Evolutionary conservation across 768 basidiomycete species (phyloP), one percentile per base, ranked within the genome.

Genomic region (Paxillus ammoniavirescens): DNA sequence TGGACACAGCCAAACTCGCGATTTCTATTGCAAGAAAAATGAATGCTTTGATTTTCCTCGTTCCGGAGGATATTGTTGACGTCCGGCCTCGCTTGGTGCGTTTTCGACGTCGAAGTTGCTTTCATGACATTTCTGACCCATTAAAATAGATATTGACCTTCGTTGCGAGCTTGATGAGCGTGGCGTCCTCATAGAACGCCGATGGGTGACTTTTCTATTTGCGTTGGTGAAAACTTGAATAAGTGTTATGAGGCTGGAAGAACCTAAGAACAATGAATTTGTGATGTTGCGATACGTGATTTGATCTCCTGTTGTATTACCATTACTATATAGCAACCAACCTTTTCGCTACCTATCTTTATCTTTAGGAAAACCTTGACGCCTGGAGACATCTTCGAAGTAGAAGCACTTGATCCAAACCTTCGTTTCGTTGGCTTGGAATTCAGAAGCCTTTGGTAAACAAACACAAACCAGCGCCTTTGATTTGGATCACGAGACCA

Each of bases 21-120:
- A 98, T 98, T 62, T 98, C 96, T 3, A 98, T 98, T 61, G 95
- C 96, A n/a, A 81, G 96, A 65, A 98, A 98, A 81, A 87, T 95
- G 87, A 91, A 93, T 50, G 91, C 92, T 5, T 72, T 97, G 61
- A 98, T 98, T 63, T 98, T 98, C 81, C 74, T 98, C 54, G 96
- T 98, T 0, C 94, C 96, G 0, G 96, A 98, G 66, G 94, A 94
- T 72, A 94, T 98, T 61, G 93, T 98, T 35, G 95, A 98, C 68
- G 82, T 98, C 55, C 86, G 96, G 41, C 84, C 93, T 31, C 84
- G 92, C 54, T 78, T 97, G 68, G 93, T 96, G 67, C 38, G 89
- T 78, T 17, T 30, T 35, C 28, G 52, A 23, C 26, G 21, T 36
- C 47, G 1, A 26, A 10, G 14, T 45, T 47, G 55, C 1, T 37